Base-by-base conservation (phyloP, 805 yeast species). In the Babjeviella inositovora region DNA sequence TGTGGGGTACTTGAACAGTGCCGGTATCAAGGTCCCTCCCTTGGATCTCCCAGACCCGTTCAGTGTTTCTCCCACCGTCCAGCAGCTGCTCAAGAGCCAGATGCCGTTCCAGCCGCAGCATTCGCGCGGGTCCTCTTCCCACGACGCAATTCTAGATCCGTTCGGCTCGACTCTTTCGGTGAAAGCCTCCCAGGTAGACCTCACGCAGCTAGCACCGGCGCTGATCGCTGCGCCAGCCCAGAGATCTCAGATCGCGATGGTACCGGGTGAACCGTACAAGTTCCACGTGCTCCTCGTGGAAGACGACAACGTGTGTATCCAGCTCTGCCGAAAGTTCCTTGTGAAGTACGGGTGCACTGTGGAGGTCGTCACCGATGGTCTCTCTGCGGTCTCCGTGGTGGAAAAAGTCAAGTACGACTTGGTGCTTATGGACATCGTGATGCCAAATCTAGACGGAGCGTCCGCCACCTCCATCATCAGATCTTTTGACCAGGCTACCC, bases 311-410 rank as follows among this genome's bases (percentile, higher is more conserved):
- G 80, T 77, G 18, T 77, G 94, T 35, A 76, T 82, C 25, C 80
- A 76, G 32, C 55, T 87, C 7, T 80, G 95, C 35, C 59, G 79
- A 7, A 79, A 80, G 42, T 81, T 90, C 39, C 46, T 90, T 27
- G 66, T 69, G 40, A 79, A 81, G 38, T 82, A 79, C 43, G 96
- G 96, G 1, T 85, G 95, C 44, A 71, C 82, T 8, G 94, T 87
- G 4, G 87, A 90, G 22, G 81, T 84, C 11, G 96, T 81, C 0
- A 75, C 82, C 5, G 96, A 87, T 50, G 99, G 98, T 0, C 50
- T 87, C 7, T 72, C 80, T 17, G 95, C 95, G 3, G 82, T 90
- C 20, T 63, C 70, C 16, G 74, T 71, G 0, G 65, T 77, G 15
- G 85, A 74, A 39, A 66, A 68, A 23, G 65, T 67, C 17, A 65